Evolutionary conservation across 139 green algal genomes (phyloP), one percentile per base, ranked within the genome.

Genomic region (Haematococcus lacustris): DNA sequence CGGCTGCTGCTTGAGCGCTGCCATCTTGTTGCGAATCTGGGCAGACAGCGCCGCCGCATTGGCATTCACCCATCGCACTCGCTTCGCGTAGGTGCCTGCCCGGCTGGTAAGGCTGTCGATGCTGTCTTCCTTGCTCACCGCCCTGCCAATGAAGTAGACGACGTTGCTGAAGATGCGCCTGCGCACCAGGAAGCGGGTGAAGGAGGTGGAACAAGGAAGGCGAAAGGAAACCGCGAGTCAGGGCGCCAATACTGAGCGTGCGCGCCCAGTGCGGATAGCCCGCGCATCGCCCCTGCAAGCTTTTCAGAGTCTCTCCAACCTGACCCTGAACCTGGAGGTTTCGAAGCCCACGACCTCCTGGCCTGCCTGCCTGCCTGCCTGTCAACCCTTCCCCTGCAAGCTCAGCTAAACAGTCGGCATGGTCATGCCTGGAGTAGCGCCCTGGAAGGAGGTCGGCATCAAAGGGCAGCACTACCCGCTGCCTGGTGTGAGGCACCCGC

Each of bases 11-110:
- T n/a, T n/a, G n/a, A n/a, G n/a, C n/a, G n/a, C n/a, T n/a, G n/a
- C n/a, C n/a, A n/a, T n/a, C n/a, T n/a, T n/a, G n/a, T n/a, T n/a
- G n/a, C n/a, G n/a, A n/a, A n/a, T n/a, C n/a, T n/a, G n/a, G n/a
- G n/a, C n/a, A n/a, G n/a, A n/a, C n/a, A n/a, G n/a, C n/a, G n/a
- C n/a, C n/a, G n/a, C n/a, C n/a, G n/a, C n/a, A n/a, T n/a, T n/a
- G n/a, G n/a, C n/a, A n/a, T 57, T 57, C 47, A 28, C 47, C 21
- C 21, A 57, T 21, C 21, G 17, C 21, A 64, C 53, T 21, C 53
- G 53, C 71, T 87, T 87, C 57, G 82, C 82, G 64, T 87, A 87
- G 9, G 78, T 59, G 63, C 62, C 76, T 1, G 82, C 82, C 3
- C 82, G 47, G 2, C 51, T 76, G 47, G 82, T 85, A 6, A 87